Base-by-base conservation (phyloP, 2,329 filamentous ascomycete genomes). In the Phaeosphaeriaceae sp. region DNA sequence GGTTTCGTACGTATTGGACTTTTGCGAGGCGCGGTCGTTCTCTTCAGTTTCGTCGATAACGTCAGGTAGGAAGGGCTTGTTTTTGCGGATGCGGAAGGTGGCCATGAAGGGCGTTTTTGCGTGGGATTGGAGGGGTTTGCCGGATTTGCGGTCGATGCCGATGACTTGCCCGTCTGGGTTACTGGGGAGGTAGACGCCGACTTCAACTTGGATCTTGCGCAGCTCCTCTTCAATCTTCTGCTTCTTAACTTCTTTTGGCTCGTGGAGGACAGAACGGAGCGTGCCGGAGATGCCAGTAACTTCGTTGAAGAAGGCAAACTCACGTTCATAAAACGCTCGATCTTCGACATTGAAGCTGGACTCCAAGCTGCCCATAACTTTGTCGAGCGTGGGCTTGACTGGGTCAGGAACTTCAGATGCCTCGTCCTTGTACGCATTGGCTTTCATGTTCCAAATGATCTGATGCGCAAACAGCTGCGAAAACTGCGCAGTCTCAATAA, bases 401-500 rank as follows among this genome's bases (percentile, higher is more conserved):
- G 88, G 86, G 77, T 99, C 95, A 20, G 95, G 93, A 62, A 96
- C 86, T 69, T 90, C 88, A 15, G 90, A 93, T 66, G 97, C 92
- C 70, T 99, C 94, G 65, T 99, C 96, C 77, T 97, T 99, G 84
- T 91, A 99, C 1, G 93, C 91, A 76, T 99, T 99, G 31, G 95
- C 95, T 77, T 98, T 99, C 90, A 99, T 99, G 76, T 99, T 99
- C 95, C 96, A 99, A 74, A 99, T 99, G 66, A 99, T 98, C 72
- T 99, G 95, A 76, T 99, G 96, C 2, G 96, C 94, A 78, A 99
- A 99, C 9, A 98, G 82, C 77, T 98, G 95, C n/a, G 95, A 98
- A 72, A 97, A 93, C 69, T 96, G 94, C 1, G 93, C 95, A 0
- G 96, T 97, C 80, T 99, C 95, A 17, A 98, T 84, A 54, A 99